phyloP scores from a whole-genome alignment of 2,329 filamentous ascomycete genomes.

The Tolypocladium ophioglossoides region DNA sequence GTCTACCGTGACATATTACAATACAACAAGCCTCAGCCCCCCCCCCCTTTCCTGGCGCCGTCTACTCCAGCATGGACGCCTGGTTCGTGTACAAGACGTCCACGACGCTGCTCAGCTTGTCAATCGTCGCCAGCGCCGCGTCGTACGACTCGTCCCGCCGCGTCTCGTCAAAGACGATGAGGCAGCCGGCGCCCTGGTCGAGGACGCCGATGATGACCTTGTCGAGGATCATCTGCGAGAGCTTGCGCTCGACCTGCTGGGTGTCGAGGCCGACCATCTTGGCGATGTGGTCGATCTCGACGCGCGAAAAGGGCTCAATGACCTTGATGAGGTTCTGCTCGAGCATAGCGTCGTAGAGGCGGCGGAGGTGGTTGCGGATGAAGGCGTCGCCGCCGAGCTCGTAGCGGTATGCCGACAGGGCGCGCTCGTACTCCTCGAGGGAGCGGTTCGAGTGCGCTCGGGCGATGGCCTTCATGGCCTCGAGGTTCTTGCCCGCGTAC shows the following conservation, averaged over 20 bases:
- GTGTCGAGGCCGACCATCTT: constrained; percentile 96
- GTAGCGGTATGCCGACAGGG: constrained; percentile 80
- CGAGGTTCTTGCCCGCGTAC: constrained; percentile 89
- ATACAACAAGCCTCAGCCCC: constrained; percentile 8
- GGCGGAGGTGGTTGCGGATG: constrained; percentile 91
- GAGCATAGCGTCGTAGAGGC: constrained; percentile 95
- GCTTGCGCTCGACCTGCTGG: constrained; percentile 92
- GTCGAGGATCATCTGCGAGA: constrained; percentile 99
- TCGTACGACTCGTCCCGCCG: constrained; percentile 91
- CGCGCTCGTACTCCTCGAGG: constrained; percentile 92
- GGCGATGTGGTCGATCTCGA: constrained; percentile 93
- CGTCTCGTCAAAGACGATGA: constrained; percentile 95
- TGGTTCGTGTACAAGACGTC: constrained; percentile 98
- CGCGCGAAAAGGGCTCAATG: constrained; percentile 94
- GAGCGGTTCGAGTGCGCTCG: constrained; percentile 92
- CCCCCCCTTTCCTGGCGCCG: not conserved
- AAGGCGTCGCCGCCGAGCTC: constrained; percentile 92
- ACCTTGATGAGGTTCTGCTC: constrained; percentile 99
- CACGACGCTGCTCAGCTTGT: constrained; percentile 94
- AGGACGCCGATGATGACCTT: constrained; percentile 97
- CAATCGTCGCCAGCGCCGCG: constrained; percentile 85
- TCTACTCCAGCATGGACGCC: constrained; percentile 83
- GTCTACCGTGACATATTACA: constrained; percentile 21
- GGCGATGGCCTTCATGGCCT: constrained; percentile 98
- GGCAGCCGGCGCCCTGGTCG: constrained; percentile 92